Evolutionary conservation across 352 stramenopile genomes (phyloP).

Genomic region (Globisporangium uncinulatum): DNA sequence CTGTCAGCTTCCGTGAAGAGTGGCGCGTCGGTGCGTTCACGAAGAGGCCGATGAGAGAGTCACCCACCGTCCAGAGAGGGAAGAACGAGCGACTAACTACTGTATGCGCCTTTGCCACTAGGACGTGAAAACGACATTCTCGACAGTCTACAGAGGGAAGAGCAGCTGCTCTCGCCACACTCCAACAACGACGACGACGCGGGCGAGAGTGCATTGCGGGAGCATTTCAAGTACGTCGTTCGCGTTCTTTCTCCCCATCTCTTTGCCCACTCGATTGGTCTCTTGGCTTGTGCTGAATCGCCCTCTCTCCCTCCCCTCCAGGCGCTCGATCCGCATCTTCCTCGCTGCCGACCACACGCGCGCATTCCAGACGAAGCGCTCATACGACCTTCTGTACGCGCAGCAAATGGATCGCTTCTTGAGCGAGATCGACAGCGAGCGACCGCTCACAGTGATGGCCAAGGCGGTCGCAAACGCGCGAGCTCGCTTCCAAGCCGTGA

Average conservation of each 20-base stretch:
- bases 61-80: no score
- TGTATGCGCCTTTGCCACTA: neutral
- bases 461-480: constrained; percentile 18
- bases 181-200: constrained; percentile 2
- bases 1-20: constrained; percentile 27
- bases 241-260: no score
- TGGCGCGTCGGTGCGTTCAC: constrained; percentile 27
- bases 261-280: neutral
- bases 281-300: no score
- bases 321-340: constrained; percentile 17
- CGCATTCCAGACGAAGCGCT: constrained; percentile 12
- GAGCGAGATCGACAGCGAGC: constrained; percentile 19
- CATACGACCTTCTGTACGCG: constrained; percentile 27
- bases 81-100: neutral
- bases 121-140: constrained; percentile 24
- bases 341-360: constrained; percentile 9
- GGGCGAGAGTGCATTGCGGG: constrained; percentile 4
- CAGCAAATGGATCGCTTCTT: constrained; percentile 39
- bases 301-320: neutral
- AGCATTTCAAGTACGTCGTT: constrained; percentile 20
- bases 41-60: no score
- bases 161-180: neutral
- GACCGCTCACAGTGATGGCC: constrained; percentile 21
- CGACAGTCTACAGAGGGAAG: constrained; percentile 5
- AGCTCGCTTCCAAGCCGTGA: constrained; percentile 18